Evolutionary conservation across 2,329 filamentous ascomycete species (phyloP), one percentile per base, ranked within the genome.

Genomic region (Aureobasidium sp.): DNA sequence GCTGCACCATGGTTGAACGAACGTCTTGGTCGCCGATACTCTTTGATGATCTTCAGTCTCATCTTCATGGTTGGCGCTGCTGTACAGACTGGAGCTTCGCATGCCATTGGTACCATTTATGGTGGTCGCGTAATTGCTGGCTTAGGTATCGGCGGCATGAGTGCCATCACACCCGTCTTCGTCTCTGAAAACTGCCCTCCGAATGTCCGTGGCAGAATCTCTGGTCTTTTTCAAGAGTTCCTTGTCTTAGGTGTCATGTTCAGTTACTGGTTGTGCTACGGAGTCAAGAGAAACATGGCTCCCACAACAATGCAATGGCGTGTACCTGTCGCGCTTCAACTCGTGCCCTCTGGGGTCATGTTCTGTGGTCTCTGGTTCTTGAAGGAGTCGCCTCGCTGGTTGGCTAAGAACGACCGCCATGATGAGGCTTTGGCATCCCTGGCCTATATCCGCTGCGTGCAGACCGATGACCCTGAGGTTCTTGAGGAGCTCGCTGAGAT

Each of bases 391-490:
- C 87, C 86, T 0, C 78, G 87, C 1, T 88, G 83, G 82, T 79
- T 90, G 0, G 81, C 84, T 63, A 89, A 89, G 65, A 82, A 82
- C 6, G 86, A 84, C 0, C 81, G 86, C 0, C 79, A 86, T 39
- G 82, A 88, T 0, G 88, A 90, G 70, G 62, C 62, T 32, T 20
- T 63, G 34, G 77, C 88, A 6, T 75, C 86, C 17, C 77, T 89
- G 3, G 77, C 80, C 27, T 76, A 73, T 46, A 77, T 89, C 47
- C 81, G 85, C 34, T 77, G 82, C 77, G 72, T 73, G 55, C 36
- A 52, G 1, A 46, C 61, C n/a, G 67, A 66, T 27, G 63, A 61
- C 34, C 63, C 65, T 1, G 66, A 69, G 10, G 65, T 69, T 17
- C 56, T 68, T 17, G 67, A 65, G 17, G 75, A 77, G 51, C 66